Conservation (phyloP, 1,139 yeast species). For the Scheffersomyces illinoinensis region DNA sequence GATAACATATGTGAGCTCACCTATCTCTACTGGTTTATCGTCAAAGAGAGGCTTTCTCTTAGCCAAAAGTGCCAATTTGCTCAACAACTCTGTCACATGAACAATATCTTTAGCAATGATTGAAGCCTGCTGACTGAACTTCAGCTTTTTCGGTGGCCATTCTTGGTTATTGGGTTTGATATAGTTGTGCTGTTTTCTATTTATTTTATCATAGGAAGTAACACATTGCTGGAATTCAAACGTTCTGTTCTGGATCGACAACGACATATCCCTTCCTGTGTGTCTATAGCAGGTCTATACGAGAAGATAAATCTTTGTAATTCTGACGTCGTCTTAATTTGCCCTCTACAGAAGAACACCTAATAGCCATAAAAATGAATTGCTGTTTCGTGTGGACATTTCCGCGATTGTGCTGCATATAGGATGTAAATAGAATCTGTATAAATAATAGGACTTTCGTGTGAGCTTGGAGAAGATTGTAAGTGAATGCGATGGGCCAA, state of each 20-base stretch:
- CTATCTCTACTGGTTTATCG: conserved; percentile 91
- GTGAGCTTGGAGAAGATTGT: neutral
- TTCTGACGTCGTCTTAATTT: neutral
- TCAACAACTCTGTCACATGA: conserved; percentile 80
- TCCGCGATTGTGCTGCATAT: neutral
- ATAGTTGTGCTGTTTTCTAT: conserved; percentile 32
- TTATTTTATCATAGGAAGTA: conserved; percentile 60
- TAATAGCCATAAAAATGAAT: neutral
- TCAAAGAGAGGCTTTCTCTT: conserved; percentile 91
- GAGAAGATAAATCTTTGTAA: neutral
- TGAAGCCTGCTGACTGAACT: conserved; percentile 80
- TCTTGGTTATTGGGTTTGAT: conserved; percentile 2
- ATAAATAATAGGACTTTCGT: neutral
- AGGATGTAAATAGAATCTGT: neutral
- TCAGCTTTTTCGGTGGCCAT: conserved; percentile 46
- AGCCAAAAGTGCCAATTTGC: conserved; percentile 80
- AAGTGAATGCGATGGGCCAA: neutral
- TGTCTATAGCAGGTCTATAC: neutral
- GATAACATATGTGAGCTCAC: conserved; percentile 87
- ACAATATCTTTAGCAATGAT: conserved; percentile 86
- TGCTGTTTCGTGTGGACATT: neutral
- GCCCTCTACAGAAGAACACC: neutral
- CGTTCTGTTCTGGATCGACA: conserved; percentile 70
- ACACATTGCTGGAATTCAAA: conserved; percentile 87
- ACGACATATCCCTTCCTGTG: conserved; percentile 16